Evolutionary conservation across 257 asterid species (phyloP).

Genomic region (Asclepias syriaca): DNA sequence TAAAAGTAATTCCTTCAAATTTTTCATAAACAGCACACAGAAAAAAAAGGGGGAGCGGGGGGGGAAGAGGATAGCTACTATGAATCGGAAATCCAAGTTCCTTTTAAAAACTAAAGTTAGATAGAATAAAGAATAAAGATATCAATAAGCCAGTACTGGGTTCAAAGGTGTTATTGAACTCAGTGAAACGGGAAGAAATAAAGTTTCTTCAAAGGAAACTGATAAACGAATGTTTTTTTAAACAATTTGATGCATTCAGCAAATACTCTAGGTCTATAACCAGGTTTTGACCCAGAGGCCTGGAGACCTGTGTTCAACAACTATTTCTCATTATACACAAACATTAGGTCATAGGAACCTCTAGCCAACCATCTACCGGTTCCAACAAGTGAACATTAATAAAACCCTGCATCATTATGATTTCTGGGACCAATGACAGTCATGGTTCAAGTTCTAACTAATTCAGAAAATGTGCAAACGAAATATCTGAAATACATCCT

Average conservation of each 20-base stretch:
- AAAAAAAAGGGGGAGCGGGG: background rate
- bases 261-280: background rate
- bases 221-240: background rate
- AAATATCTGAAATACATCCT: background rate
- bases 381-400: background rate
- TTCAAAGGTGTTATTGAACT: background rate
- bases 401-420: background rate
- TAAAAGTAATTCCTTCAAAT: slow-evolving; percentile 20
- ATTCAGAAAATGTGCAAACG: background rate
- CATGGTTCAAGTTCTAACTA: background rate
- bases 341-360: background rate
- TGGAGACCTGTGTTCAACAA: background rate
- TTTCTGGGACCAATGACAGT: background rate
- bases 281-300: background rate
- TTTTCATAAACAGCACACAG: slow-evolving; percentile 5
- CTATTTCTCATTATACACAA: background rate
- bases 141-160: background rate
- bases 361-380: background rate
- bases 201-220: background rate
- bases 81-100: background rate
- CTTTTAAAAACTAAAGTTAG: background rate
- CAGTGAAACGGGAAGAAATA: background rate
- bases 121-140: background rate
- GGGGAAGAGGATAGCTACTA: background rate
- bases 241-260: background rate